Conservation (phyloP, 352 stramenopile genomes). For the Pythium vanterpoolii region DNA sequence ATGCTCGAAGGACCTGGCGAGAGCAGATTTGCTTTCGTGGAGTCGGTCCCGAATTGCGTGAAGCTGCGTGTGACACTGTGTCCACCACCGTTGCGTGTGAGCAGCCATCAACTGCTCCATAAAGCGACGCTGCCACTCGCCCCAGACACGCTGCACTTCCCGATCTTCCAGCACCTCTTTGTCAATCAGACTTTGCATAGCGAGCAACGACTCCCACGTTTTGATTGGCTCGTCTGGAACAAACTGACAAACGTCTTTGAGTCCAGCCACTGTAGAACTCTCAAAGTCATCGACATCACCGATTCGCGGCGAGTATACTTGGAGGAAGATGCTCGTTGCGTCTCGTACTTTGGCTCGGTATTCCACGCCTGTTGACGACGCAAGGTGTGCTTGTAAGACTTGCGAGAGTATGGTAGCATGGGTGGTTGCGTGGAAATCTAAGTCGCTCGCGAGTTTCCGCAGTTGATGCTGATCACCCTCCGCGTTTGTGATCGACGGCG, state of each 20-base stretch:
- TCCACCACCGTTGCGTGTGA: constrained; percentile 16
- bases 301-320: background rate
- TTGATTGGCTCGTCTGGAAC: background rate
- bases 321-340: background rate
- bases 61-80: constrained; percentile 4
- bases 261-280: no score
- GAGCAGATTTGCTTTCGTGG: background rate
- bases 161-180: constrained; percentile 7
- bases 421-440: constrained; percentile 3
- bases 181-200: constrained; percentile 5
- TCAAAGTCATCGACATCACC: background rate
- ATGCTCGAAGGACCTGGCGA: constrained; percentile 13
- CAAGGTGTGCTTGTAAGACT: constrained; percentile 10
- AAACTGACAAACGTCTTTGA: constrained; percentile 24
- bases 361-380: background rate
- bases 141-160: constrained; percentile 1
- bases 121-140: constrained; percentile 28
- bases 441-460: constrained; percentile 3
- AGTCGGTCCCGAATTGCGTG: constrained; percentile 14
- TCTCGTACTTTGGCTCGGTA: constrained; percentile 1
- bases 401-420: background rate
- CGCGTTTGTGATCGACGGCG: background rate
- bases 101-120: constrained; percentile 13
- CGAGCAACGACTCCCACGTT: constrained; percentile 15
- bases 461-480: constrained; percentile 9